phyloP scores from a whole-genome alignment of 352 stramenopile species.

The Globisporangium uncinulatum region DNA sequence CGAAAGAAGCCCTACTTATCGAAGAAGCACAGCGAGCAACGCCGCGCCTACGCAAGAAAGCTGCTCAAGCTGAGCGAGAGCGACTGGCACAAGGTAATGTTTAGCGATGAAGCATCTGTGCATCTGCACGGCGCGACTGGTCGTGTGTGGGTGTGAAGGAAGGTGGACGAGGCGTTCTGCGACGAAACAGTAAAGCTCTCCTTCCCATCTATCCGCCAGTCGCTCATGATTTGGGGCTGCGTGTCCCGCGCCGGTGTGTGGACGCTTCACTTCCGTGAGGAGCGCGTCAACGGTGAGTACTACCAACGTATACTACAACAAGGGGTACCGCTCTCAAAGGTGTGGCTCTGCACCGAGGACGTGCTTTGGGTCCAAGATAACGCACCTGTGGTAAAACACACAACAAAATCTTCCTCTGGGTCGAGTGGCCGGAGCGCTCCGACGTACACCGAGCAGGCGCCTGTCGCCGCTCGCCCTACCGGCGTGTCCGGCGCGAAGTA shows the following conservation, averaged over 20 bases:
- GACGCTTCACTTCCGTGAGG: slow-evolving; percentile 1
- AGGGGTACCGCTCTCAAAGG: slow-evolving; percentile 1
- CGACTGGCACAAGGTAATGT: not conserved
- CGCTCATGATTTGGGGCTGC: slow-evolving; percentile 3
- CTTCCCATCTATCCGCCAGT: slow-evolving; percentile 1
- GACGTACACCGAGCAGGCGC: too few relatives aligned
- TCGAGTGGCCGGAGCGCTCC: too few relatives aligned
- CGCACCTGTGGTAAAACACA: too few relatives aligned
- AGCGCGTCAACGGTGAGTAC: not conserved
- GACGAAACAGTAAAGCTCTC: not conserved
- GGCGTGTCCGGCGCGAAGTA: too few relatives aligned
- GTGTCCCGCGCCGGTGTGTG: not conserved
- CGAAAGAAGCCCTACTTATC: not conserved
- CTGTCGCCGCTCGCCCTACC: too few relatives aligned
- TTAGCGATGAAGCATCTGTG: not conserved
- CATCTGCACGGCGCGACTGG: not conserved
- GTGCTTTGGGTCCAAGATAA: slow-evolving; percentile 2
- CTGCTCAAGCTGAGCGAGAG: not conserved
- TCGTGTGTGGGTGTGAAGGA: slow-evolving; percentile 1
- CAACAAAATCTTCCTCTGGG: too few relatives aligned
- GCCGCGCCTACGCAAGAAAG: not conserved
- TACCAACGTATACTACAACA: not conserved
- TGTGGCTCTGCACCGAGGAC: not conserved
- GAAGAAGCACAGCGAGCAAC: not conserved
- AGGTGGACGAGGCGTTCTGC: not conserved